phyloP scores from a whole-genome alignment of 1,284 basidiomycete species.

The Cronartium quercuum region DNA sequence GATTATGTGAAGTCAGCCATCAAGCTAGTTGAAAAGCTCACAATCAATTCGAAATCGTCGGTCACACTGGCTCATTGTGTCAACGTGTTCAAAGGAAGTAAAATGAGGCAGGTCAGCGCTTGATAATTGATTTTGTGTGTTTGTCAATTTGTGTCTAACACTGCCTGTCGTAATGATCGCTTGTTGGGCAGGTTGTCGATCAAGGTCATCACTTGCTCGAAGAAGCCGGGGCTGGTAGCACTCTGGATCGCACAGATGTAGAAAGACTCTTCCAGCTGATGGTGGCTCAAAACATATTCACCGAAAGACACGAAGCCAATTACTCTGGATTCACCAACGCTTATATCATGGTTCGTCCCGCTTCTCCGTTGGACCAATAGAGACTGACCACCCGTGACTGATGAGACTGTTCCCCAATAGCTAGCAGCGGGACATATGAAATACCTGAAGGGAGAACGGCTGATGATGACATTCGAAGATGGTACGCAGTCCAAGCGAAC shows the following conservation, averaged over 20 bases:
- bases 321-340: constrained; percentile 48
- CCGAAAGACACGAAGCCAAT: constrained; percentile 48
- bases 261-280: constrained; percentile 64
- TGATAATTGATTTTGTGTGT: neutral
- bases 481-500: neutral
- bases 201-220: constrained; percentile 55
- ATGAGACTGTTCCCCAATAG: neutral
- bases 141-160: neutral
- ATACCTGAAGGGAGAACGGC: neutral
- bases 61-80: constrained; percentile 53
- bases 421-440: neutral
- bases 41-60: constrained; percentile 39
- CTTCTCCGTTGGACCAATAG: too few species aligned
- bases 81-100: constrained; percentile 62
- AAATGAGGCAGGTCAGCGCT: constrained; percentile 50
- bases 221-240: constrained; percentile 57
- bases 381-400: too few species aligned
- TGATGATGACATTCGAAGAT: neutral
- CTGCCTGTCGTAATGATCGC: too few species aligned
- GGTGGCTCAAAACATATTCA: constrained; percentile 52
- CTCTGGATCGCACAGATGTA: constrained; percentile 54
- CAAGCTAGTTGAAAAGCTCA: constrained; percentile 54
- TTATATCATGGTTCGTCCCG: constrained; percentile 49
- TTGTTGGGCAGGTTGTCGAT: constrained; percentile 46
- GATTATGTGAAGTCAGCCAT: constrained; percentile 55